These are phyloP conservation scores for Talaromyces sp. DNA, from an alignment of 2,329 filamentous ascomycete species.

Conservation along the genomic window DNA sequence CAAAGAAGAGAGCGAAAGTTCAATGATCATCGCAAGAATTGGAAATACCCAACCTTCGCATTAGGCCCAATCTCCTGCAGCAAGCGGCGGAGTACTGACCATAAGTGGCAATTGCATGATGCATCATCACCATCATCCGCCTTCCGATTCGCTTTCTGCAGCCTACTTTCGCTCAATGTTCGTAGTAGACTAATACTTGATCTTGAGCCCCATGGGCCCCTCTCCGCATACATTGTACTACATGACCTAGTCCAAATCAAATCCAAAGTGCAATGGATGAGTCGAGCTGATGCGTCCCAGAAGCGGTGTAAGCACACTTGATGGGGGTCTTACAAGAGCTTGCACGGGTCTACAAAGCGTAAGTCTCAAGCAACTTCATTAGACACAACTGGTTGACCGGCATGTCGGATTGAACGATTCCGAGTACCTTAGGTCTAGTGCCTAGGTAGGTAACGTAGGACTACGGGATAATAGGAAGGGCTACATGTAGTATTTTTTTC, in stretches of 20 bases:
- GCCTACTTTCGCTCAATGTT: neutral
- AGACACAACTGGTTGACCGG: neutral
- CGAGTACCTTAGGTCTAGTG: neutral
- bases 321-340: neutral
- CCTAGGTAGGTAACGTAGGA: neutral
- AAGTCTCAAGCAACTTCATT: neutral
- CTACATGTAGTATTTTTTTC: neutral
- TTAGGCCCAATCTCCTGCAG: neutral
- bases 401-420: neutral
- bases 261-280: neutral
- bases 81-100: conserved; percentile 8
- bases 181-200: neutral
- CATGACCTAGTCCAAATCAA: neutral
- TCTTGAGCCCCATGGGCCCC: neutral
- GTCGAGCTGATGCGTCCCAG: neutral
- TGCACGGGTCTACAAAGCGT: neutral
- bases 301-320: neutral
- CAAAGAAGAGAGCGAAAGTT: neutral
- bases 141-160: neutral
- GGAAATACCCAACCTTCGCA: neutral
- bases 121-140: neutral
- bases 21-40: neutral
- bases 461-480: neutral
- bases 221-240: neutral
- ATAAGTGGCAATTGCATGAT: conserved; percentile 11